A percentile compares a stretch with the other conserved stretches of the same genome.
phyloP scores from a whole-genome alignment of 192 early-diverging fungal species.

The Allomyces macrogynus region DNA sequence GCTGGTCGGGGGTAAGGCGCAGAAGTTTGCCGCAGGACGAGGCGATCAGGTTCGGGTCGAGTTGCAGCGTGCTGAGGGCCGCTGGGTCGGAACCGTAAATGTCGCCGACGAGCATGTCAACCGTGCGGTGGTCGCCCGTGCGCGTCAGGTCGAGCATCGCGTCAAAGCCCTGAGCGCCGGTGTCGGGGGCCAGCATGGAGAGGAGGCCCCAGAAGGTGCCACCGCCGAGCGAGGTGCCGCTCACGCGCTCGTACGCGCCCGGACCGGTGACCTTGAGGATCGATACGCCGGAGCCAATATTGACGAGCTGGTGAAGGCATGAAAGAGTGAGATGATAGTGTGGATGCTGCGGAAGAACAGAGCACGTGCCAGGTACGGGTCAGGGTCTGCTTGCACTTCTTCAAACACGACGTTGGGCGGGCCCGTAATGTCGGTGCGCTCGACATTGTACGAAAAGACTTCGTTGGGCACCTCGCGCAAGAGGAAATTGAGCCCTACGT shows the following conservation, averaged over 20 bases:
- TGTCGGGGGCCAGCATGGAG: conserved; percentile 37
- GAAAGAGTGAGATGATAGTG: background rate
- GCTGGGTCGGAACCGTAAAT: conserved; percentile 67
- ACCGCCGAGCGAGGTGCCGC: conserved; percentile 74
- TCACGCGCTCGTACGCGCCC: conserved; percentile 69
- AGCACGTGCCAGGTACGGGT: too few species aligned
- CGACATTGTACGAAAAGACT: conserved; percentile 61
- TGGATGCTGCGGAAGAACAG: background rate
- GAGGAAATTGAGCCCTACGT: conserved; percentile 65
- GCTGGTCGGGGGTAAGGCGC: conserved; percentile 40
- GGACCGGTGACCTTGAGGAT: conserved; percentile 84
- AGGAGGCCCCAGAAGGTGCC: conserved; percentile 91
- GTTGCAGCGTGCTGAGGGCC: conserved; percentile 55
- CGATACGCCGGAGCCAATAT: conserved; percentile 87
- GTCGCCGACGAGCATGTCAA: conserved; percentile 79
- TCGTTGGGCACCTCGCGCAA: conserved; percentile 82
- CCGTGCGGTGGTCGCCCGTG: conserved; percentile 73
- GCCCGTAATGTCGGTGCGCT: background rate
- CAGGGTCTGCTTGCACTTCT: conserved; percentile 38
- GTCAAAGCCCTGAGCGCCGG: conserved; percentile 71
- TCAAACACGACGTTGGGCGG: conserved; percentile 43
- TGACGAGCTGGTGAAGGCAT: conserved; percentile 44
- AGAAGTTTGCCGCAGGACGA: conserved; percentile 91
- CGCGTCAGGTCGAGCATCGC: conserved; percentile 71
- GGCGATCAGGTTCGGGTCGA: conserved; percentile 82